These are phyloP conservation scores for Microbotryum silenes-acaulis DNA, from an alignment of 1,284 basidiomycete species.

Conservation along the genomic window DNA sequence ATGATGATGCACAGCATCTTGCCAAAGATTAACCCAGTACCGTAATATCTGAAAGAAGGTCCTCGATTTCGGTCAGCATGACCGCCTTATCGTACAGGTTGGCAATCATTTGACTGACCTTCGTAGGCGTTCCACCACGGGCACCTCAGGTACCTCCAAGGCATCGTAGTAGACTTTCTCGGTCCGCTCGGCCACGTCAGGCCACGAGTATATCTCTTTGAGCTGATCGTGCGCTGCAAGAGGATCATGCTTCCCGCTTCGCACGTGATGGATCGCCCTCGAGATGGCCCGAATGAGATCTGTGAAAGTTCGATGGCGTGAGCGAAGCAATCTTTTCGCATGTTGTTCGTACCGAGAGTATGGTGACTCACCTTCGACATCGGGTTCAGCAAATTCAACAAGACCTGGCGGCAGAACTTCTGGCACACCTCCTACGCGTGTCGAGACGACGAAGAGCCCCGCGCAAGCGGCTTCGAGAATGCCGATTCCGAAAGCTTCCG, in stretches of 20 bases:
- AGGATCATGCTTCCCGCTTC: constrained; percentile 65
- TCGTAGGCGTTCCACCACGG: constrained; percentile 61
- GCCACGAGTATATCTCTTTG: constrained; percentile 80
- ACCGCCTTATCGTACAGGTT: constrained; percentile 1
- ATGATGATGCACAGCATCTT: constrained; percentile 45
- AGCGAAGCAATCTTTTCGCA: neutral
- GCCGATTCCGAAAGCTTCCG: constrained; percentile 93
- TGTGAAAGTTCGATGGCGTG: constrained; percentile 56
- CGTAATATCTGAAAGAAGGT: constrained; percentile 37
- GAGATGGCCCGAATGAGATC: constrained; percentile 78
- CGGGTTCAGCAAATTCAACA: constrained; percentile 87
- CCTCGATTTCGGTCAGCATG: neutral
- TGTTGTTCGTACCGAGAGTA: neutral
- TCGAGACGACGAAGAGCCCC: constrained; percentile 89
- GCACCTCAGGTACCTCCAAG: constrained; percentile 53
- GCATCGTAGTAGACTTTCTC: constrained; percentile 73
- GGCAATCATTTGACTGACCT: constrained; percentile 48
- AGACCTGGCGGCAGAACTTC: constrained; percentile 89
- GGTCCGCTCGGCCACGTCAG: constrained; percentile 66
- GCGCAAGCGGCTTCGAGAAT: constrained; percentile 93
- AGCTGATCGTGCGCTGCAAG: constrained; percentile 67
- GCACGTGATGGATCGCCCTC: constrained; percentile 66
- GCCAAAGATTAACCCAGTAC: constrained; percentile 44
- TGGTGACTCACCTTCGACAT: constrained; percentile 57
- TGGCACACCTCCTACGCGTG: constrained; percentile 88